Percentiles rank a stretch among this genome's conserved stretches.
phyloP scores from a whole-genome alignment of 2,329 filamentous ascomycete species.

The Grosmannia serpens region DNA sequence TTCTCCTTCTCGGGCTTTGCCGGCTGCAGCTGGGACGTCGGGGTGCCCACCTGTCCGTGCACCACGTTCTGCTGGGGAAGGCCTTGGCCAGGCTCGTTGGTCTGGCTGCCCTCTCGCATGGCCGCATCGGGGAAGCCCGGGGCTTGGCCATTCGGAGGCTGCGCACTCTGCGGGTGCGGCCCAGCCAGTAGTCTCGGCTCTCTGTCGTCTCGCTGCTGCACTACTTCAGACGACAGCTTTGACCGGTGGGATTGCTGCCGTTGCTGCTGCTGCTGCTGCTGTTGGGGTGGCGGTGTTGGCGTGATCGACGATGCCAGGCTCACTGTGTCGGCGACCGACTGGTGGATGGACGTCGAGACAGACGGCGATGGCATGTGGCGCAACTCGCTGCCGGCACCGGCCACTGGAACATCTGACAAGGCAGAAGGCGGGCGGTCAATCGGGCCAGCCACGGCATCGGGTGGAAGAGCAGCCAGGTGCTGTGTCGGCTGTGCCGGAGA shows the following conservation, averaged over 20 bases:
- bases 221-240: not conserved
- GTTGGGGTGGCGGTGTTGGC: constrained; percentile 2
- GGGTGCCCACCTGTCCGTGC: not conserved
- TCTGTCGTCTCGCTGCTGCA: not conserved
- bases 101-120: no score
- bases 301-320: constrained; percentile 1
- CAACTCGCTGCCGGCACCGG: not conserved
- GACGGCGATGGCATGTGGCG: not conserved
- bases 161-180: not conserved
- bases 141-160: constrained; percentile 3
- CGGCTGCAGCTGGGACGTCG: not conserved
- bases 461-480: not conserved
- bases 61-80: not conserved
- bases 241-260: not conserved
- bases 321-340: not conserved
- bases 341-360: not conserved
- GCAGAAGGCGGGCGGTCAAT: constrained; percentile 2
- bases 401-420: not conserved
- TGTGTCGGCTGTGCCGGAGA: not conserved
- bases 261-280: constrained; percentile 1
- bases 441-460: not conserved
- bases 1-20: constrained; percentile 13
- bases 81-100: no score
- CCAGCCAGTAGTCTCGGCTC: not conserved
- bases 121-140: not conserved